Evolutionary conservation across 2,329 filamentous ascomycete species (phyloP), one percentile per base, ranked within the genome.

Genomic region (Rasamsonia emersonii): DNA sequence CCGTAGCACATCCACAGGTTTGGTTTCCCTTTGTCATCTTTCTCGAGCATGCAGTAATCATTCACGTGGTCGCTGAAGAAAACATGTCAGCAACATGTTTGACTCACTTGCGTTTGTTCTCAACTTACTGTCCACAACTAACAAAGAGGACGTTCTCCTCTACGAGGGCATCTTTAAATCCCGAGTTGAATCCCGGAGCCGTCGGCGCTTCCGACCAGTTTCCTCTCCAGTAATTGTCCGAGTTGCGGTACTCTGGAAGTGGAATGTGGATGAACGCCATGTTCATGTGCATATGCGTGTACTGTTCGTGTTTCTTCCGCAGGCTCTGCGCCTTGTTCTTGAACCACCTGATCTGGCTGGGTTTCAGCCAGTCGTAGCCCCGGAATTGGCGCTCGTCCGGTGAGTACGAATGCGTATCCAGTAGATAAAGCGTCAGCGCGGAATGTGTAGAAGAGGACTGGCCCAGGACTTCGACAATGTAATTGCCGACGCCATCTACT

Each of bases 361-460:
- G 79, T 63, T 96, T 96, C 52, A 98, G 67, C 91, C 91, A 98
- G 61, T 96, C 89, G 54, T 98, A 98, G 28, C 91, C 91, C n/a
- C 77, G 75, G 56, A 79, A 95, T 38, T 84, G 77, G 35, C 78
- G 75, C 60, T 95, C 86, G 51, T 98, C 83, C 0, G 88, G 88
- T 4, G 85, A 86, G 58, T 95, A 93, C 3, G 83, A 73, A 56
- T 98, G 91, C 0, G 88, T 88, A 59, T 98, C 91, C 26, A 98
- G 74, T 43, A 98, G 70, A 61, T 95, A 98, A n/a, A 98, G 68
- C 0, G 89, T 95, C 30, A 98, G 62, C 4, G 91, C 91, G 2
- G 86, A 93, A 60, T 96, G 88, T 38, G 83, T 78, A 10, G 81
- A 84, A 39, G 65, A 74, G 38, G 82, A 81, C 21, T 81, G 82